A percentile compares a stretch with the other conserved stretches of the same genome.
Evolutionary conservation across 1,284 basidiomycete genomes (phyloP).

Genomic region (Blastosporella zonata): DNA sequence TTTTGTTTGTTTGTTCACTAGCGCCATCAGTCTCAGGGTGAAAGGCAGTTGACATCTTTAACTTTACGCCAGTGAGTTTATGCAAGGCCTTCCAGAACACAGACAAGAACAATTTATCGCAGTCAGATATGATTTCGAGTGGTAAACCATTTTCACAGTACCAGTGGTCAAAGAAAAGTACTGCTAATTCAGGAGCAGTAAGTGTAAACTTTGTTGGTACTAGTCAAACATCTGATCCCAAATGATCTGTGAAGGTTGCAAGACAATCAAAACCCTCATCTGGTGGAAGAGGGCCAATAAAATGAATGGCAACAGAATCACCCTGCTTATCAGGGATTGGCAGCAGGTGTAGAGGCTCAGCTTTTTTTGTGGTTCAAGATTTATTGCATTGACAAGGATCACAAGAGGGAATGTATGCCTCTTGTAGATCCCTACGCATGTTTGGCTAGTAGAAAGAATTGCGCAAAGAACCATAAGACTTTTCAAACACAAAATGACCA

Average conservation of each 20-base stretch:
- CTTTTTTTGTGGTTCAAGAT: neutral
- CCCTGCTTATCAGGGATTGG: neutral
- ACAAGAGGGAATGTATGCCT: neutral
- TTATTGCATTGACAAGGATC: neutral
- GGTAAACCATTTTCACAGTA: neutral
- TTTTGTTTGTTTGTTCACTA: neutral
- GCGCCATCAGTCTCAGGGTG: neutral
- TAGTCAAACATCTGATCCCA: neutral
- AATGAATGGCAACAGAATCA: neutral
- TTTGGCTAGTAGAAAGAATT: neutral
- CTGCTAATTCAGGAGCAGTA: neutral
- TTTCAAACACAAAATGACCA: neutral
- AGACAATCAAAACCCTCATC: neutral
- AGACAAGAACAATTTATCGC: neutral
- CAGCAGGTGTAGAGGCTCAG: neutral
- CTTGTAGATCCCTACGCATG: neutral
- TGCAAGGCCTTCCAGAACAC: neutral
- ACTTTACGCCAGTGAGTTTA: neutral
- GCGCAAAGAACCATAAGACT: neutral
- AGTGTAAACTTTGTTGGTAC: neutral
- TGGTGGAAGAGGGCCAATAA: neutral
- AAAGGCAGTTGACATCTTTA: neutral
- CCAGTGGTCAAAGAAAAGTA: neutral
- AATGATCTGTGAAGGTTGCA: neutral
- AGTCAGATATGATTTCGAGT: neutral